Conservation (phyloP, 192 early-diverging fungal species). For the Glomus cerebriforme region DNA sequence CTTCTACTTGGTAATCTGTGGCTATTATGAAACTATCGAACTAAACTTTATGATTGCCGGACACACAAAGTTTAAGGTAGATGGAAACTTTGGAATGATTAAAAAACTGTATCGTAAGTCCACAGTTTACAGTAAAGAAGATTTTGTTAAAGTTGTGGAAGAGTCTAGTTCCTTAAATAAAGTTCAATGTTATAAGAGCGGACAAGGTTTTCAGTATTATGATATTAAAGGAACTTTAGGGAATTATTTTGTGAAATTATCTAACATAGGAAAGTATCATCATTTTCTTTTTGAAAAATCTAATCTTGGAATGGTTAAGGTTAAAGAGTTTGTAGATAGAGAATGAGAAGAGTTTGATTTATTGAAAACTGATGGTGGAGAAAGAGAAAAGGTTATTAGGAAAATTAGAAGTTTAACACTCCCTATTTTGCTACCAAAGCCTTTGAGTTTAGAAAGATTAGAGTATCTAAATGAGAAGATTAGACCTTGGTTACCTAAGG, state of each 20-base stretch:
- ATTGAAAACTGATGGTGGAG: too few species aligned
- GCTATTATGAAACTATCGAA: constrained; percentile 29
- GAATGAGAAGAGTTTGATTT: background rate
- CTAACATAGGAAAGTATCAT: background rate
- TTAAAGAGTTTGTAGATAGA: background rate
- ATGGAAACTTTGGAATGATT: constrained; percentile 31
- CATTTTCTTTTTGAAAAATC: background rate
- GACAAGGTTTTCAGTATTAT: constrained; percentile 10
- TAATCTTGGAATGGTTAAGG: constrained; percentile 25
- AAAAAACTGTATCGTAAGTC: constrained; percentile 24
- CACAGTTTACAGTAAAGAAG: too few species aligned
- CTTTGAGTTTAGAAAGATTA: too few species aligned
- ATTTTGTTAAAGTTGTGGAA: too few species aligned
- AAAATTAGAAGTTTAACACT: too few species aligned
- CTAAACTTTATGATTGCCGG: constrained; percentile 8
- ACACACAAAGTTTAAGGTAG: constrained; percentile 31
- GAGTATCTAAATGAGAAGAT: too few species aligned
- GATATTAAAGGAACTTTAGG: too few species aligned
- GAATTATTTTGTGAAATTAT: background rate
- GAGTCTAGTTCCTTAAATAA: background rate
- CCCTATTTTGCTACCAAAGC: too few species aligned
- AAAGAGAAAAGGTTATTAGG: too few species aligned
- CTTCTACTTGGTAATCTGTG: background rate
- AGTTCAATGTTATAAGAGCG: constrained; percentile 3
- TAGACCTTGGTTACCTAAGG: too few species aligned